Base-by-base conservation (phyloP, 495 filamentous ascomycete species). In the Penicillium bialowiezense region DNA sequence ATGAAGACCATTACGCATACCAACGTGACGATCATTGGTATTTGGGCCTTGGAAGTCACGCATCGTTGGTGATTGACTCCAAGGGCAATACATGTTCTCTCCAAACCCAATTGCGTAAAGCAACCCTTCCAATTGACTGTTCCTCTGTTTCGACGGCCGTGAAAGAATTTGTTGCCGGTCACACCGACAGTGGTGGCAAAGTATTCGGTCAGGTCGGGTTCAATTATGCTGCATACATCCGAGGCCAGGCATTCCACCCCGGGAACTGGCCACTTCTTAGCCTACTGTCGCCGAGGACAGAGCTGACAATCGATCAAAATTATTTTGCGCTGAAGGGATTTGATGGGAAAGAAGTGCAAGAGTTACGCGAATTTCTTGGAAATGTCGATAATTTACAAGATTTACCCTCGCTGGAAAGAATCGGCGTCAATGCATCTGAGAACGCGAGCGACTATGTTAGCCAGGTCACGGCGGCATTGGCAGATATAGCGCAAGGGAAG, bases 161-260 rank as follows among this genome's bases (percentile, higher is more conserved):
- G 28, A 41, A 45, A 24, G 33, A 50, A 17, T 58, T 58, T 24
- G 29, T 46, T 17, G n/a, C 26, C 2, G 36, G 41, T 8, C 18
- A 58, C 24, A 10, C 18, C 6, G 23, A 50, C 17, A 5, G 2
- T 9, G 50, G 44, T 5, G 1, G 41, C 40, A 50, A 35, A 29
- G 32, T 53, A 18, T 53, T 50, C 19, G 54, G 50, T 1, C 41
- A 58, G n/a, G 54, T 34, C 12, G 54, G 54, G 19, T 58, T 58
- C 15, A 58, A 52, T 34, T 58, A 50, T 29, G 54, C 54, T 31
- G 36, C 50, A 8, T 45, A 50, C 31, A 41, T 34, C 7, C 44
- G 49, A 5, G 41, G 54, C 2, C 39, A 43, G 14, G 5, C 40
- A 13, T 58, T 35, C 26, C 44, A n/a, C 1, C 39, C 44, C 17